Base-by-base conservation (phyloP, 495 filamentous ascomycete species). In the Durotheca rogersii region DNA sequence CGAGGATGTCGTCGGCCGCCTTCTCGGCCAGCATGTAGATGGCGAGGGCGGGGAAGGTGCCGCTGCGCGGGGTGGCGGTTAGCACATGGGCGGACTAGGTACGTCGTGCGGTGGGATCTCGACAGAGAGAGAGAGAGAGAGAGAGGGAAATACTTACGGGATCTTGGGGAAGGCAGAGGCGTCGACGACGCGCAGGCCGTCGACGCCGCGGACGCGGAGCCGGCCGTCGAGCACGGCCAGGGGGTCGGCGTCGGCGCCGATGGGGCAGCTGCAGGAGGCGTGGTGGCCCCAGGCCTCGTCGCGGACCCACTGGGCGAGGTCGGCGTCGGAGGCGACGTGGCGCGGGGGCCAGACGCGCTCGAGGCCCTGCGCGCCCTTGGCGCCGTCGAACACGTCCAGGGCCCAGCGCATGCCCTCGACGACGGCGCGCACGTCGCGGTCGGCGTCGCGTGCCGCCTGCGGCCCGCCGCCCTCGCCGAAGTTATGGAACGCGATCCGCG, bases 161-260 rank as follows among this genome's bases (percentile, higher is more conserved):
- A 77, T 78, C 56, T 67, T 71, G 0, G 76, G 76, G 44, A 75
- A 81, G 3, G 72, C 67, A 6, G 71, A 77, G 10, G 81, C 82
- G 66, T 85, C 83, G 0, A 85, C 82, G 14, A 85, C 81, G 38
- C 83, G 68, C 56, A 85, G 52, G 5, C 79, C 72, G n/a, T 72
- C 61, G 0, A 79, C 73, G 0, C 79, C 78, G 15, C 79, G 69
- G 2, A 86, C 82, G 0, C 77, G 61, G 53, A 85, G 82, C 50
- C 75, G 70, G 1, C 68, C 65, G 56, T 85, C 82, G 37, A 86
- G 41, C 14, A 84, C 81, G 1, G 81, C 82, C 58, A 74, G 71
- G 10, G 70, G 63, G 50, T 85, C 81, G 9, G 58, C 62, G 45
- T 81, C 79, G 0, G 62, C 53, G 4, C 82, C 82, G 49, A 84